phyloP scores from a whole-genome alignment of 2,329 filamentous ascomycete species.

The Zasmidium citrigriseum region DNA sequence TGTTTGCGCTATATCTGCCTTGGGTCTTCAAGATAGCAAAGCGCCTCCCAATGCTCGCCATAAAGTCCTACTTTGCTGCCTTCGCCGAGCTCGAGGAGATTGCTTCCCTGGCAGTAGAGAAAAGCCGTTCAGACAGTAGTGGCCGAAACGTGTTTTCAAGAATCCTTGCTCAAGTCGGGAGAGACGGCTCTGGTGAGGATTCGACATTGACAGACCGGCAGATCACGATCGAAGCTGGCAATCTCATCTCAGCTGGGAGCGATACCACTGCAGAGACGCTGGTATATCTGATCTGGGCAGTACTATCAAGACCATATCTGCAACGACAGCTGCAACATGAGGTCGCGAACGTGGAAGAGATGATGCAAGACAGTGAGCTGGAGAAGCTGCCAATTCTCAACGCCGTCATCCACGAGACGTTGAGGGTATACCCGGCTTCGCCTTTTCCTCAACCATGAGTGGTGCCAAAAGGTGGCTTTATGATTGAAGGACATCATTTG shows the following conservation, averaged over 20 bases:
- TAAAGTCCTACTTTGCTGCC: no score
- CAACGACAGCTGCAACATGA: constrained; percentile 21
- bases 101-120: no score
- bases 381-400: neutral
- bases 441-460: constrained; percentile 30
- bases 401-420: constrained; percentile 46
- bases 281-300: constrained; percentile 26
- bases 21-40: no score
- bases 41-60: no score
- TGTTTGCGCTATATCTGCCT: no score
- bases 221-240: constrained; percentile 19
- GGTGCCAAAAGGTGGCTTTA: constrained; percentile 24
- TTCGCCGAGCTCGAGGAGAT: no score
- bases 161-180: neutral
- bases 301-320: constrained; percentile 19
- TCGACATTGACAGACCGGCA: constrained; percentile 15
- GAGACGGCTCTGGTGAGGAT: no score
- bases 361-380: neutral
- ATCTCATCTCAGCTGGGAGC: constrained; percentile 22
- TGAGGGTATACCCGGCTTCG: constrained; percentile 48
- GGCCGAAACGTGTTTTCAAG: neutral
- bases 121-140: neutral
- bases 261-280: constrained; percentile 27
- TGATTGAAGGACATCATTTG: constrained; percentile 22
- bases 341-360: neutral